A percentile compares a stretch with the other conserved stretches of the same genome.
phyloP scores from a whole-genome alignment of 768 basidiomycete genomes.

The Kwoniella europaea region DNA sequence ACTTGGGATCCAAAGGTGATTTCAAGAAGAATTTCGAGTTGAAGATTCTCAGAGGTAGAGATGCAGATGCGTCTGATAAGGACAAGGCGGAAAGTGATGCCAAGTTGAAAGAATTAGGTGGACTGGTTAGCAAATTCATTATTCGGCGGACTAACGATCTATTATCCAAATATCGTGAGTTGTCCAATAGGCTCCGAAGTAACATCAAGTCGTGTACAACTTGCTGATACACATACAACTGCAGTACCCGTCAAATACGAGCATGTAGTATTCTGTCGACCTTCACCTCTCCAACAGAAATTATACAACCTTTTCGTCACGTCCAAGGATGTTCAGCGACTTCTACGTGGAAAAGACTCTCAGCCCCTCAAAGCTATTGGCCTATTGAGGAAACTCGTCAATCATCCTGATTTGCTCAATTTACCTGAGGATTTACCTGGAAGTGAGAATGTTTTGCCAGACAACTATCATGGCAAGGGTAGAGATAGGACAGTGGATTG shows the following conservation, averaged over 20 bases:
- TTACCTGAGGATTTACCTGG: constrained; percentile 82
- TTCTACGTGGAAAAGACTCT: constrained; percentile 82
- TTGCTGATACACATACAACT: too few relatives aligned
- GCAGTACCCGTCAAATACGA: constrained; percentile 98
- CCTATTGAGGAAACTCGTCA: constrained; percentile 91
- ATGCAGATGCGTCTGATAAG: constrained; percentile 78
- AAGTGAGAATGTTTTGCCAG: constrained; percentile 78
- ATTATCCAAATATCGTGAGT: constrained; percentile 88
- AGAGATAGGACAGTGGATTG: constrained; percentile 66
- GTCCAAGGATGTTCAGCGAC: constrained; percentile 87
- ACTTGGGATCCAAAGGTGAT: constrained; percentile 82
- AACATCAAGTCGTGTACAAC: too few relatives aligned
- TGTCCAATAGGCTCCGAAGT: too few relatives aligned
- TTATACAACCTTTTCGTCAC: constrained; percentile 89
- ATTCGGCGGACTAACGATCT: constrained; percentile 92
- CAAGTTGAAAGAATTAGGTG: constrained; percentile 88
- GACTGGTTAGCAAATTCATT: constrained; percentile 88
- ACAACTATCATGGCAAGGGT: constrained; percentile 65
- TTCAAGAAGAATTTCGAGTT: constrained; percentile 96
- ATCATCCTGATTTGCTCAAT: constrained; percentile 88
- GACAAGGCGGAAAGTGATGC: constrained; percentile 81
- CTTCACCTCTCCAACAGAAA: constrained; percentile 79
- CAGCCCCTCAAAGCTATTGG: constrained; percentile 97
- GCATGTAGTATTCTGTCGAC: constrained; percentile 90
- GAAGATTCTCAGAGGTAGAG: constrained; percentile 84